phyloP scores from a whole-genome alignment of 1,284 basidiomycete species.

The Ganoderma meredithae region DNA sequence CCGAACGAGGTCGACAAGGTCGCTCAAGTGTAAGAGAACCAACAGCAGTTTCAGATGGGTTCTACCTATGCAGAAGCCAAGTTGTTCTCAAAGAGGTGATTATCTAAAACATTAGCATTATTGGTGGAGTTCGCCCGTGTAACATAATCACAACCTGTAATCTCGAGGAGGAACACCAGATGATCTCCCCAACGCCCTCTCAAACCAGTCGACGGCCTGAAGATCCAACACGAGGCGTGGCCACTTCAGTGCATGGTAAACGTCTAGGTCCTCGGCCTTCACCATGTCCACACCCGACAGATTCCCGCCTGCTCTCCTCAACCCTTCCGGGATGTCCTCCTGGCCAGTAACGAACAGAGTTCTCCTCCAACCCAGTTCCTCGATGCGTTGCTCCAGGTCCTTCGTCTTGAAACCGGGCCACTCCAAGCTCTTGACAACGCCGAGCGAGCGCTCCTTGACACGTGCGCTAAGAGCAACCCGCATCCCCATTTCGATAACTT shows the following conservation, averaged over 20 bases:
- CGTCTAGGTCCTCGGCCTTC: constrained; percentile 70
- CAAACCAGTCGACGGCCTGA: constrained; percentile 74
- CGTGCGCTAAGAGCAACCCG: constrained; percentile 87
- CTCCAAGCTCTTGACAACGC: constrained; percentile 75
- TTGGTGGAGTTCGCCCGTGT: constrained; percentile 9
- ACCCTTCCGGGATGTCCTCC: constrained; percentile 57
- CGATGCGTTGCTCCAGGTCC: constrained; percentile 63
- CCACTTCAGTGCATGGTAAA: constrained; percentile 85
- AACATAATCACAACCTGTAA: constrained; percentile 24
- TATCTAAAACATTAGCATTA: constrained; percentile 2
- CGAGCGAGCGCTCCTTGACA: constrained; percentile 76
- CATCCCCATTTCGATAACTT: constrained; percentile 94
- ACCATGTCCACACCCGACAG: constrained; percentile 69
- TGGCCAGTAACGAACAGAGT: constrained; percentile 79
- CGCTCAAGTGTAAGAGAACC: too few species aligned
- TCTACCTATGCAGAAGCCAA: not conserved
- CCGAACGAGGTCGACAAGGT: too few species aligned
- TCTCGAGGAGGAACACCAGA: constrained; percentile 19
- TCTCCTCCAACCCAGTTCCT: constrained; percentile 67
- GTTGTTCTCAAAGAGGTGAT: not conserved
- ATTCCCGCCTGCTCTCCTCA: constrained; percentile 68
- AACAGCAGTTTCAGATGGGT: too few species aligned
- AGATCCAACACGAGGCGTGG: constrained; percentile 74
- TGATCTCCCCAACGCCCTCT: constrained; percentile 60
- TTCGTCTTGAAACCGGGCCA: constrained; percentile 79